Conservation (phyloP, 176 grass and related monocot genomes). For the Echinochloa phyllopogon region DNA sequence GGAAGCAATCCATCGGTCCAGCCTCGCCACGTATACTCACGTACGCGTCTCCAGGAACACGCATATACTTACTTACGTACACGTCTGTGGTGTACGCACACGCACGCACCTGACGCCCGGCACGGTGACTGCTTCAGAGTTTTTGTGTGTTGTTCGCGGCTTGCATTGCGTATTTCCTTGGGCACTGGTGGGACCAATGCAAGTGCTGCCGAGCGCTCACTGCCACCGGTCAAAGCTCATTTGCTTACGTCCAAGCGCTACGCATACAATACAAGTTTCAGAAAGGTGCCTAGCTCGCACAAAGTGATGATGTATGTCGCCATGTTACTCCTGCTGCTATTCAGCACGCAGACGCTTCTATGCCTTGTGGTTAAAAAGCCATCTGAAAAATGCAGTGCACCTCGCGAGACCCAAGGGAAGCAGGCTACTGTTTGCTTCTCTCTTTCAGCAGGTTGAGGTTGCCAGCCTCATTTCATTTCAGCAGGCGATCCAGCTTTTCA, state of each 20-base stretch:
- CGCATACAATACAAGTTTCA: constrained; percentile 16
- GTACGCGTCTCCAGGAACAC: too few species aligned
- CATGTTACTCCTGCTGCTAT: background rate
- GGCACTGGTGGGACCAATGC: too few species aligned
- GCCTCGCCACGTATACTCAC: too few species aligned
- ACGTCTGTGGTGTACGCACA: too few species aligned
- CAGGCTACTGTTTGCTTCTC: background rate
- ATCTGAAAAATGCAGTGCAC: background rate
- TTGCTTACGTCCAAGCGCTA: background rate
- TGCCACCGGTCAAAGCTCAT: constrained; percentile 4
- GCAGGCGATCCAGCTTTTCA: too few species aligned
- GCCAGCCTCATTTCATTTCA: too few species aligned
- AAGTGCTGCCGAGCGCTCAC: background rate
- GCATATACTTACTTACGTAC: too few species aligned
- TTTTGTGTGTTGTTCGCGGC: too few species aligned
- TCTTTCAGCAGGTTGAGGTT: background rate
- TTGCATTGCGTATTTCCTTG: too few species aligned
- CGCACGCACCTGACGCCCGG: too few species aligned
- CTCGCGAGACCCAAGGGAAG: background rate
- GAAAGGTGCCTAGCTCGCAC: background rate
- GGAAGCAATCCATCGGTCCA: background rate
- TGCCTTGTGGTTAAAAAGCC: background rate
- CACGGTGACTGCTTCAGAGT: too few species aligned
- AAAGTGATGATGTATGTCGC: background rate
- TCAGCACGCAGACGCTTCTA: background rate